These are phyloP conservation scores for Fusarium sambucinum DNA, from an alignment of 2,329 filamentous ascomycete species.

Conservation along the genomic window DNA sequence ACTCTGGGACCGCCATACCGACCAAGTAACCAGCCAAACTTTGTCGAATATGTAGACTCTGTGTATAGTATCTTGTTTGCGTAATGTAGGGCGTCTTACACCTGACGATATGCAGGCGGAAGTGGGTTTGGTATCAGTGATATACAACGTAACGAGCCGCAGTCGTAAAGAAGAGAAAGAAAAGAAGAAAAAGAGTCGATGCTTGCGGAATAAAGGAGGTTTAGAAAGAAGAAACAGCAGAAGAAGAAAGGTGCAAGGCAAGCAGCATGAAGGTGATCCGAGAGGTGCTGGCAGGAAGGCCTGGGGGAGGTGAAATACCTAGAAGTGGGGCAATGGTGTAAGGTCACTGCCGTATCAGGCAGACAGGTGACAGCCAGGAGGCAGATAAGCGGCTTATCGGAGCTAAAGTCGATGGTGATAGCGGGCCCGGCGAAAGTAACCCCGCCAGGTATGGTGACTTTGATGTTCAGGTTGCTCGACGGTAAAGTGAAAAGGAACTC, in stretches of 20 bases:
- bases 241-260: constrained; percentile 23
- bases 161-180: background rate
- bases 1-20: constrained; percentile 45
- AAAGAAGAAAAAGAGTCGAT: background rate
- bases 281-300: constrained; percentile 40
- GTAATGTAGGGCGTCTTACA: constrained; percentile 32
- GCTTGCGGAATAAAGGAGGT: background rate
- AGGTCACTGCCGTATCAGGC: constrained; percentile 50
- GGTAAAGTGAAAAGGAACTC: background rate
- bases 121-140: constrained; percentile 28
- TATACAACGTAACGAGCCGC: background rate
- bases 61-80: background rate
- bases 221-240: constrained; percentile 16
- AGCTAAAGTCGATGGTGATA: constrained; percentile 11
- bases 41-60: background rate
- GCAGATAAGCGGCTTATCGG: constrained; percentile 50
- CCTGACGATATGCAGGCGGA: constrained; percentile 19
- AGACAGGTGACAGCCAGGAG: constrained; percentile 46
- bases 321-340: constrained; percentile 49
- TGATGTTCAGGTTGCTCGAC: background rate
- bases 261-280: constrained; percentile 19
- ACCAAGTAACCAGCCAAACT: background rate
- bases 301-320: constrained; percentile 46
- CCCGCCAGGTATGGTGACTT: background rate
- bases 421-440: constrained; percentile 36